Conservation (phyloP, 2,329 filamentous ascomycete genomes). For the Sarocladium strictum region DNA sequence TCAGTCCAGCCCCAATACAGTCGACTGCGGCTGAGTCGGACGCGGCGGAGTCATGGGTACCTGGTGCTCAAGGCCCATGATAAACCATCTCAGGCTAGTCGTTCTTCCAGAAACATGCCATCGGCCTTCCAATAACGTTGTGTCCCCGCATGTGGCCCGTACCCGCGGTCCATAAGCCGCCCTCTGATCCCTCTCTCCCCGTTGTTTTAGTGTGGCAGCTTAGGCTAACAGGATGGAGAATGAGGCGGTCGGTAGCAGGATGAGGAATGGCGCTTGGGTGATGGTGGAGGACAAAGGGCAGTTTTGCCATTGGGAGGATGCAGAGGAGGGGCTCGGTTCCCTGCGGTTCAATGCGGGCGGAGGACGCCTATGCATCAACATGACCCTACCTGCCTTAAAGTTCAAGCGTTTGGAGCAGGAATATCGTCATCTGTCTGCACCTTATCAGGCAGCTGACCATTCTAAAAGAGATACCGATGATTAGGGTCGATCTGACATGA, state of each 20-base stretch:
- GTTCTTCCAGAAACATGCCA: conserved; percentile 3
- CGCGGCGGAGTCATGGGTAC: conserved; percentile 1
- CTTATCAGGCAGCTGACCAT: conserved; percentile 6
- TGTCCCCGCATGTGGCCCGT: not conserved
- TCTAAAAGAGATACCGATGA: conserved; percentile 1
- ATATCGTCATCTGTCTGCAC: conserved; percentile 5
- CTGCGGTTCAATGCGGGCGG: conserved; percentile 18
- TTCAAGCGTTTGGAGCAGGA: not conserved
- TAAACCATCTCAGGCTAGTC: not conserved
- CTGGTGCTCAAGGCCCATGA: not conserved
- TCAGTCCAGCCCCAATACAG: not conserved
- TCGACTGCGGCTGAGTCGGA: conserved; percentile 6
- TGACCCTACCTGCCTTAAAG: not conserved
- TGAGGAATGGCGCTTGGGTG: not conserved
- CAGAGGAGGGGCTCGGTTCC: conserved; percentile 17
- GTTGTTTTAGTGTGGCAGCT: not conserved
- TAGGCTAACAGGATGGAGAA: not conserved
- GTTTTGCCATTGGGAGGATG: not conserved
- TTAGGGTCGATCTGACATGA: conserved; percentile 8
- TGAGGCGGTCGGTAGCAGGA: conserved; percentile 8
- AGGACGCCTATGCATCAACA: not conserved
- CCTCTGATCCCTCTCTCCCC: no score
- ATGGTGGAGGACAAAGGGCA: not conserved
- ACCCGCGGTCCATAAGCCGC: not conserved
- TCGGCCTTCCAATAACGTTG: not conserved